Evolutionary conservation across 208 protist genomes (phyloP).

Genomic region (Crithidia mellificae): DNA sequence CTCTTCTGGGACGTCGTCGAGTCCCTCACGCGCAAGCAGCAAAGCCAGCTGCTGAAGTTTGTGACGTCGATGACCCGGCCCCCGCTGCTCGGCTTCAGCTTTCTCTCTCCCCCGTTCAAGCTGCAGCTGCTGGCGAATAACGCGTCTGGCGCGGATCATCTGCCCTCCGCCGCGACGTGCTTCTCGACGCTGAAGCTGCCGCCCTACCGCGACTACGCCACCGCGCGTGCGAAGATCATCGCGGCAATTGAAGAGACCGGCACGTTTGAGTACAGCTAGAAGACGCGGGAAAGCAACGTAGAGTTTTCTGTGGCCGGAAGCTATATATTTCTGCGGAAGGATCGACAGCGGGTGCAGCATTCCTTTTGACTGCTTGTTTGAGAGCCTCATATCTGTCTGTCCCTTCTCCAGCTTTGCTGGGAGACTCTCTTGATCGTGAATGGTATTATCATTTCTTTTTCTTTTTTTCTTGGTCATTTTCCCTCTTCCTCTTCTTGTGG

Average conservation of each 20-base stretch:
- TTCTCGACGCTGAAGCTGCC: slow-evolving; percentile 94
- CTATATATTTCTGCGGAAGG: too few relatives aligned
- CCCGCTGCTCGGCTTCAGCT: slow-evolving; percentile 92
- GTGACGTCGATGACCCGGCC: slow-evolving; percentile 80
- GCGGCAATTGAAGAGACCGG: slow-evolving; percentile 85
- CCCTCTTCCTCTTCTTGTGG: too few relatives aligned
- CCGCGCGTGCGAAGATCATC: slow-evolving; percentile 82
- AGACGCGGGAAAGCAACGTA: background rate
- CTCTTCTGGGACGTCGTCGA: slow-evolving; percentile 92
- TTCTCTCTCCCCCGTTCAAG: slow-evolving; percentile 89
- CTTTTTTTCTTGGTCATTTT: too few relatives aligned
- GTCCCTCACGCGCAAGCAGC: slow-evolving; percentile 68
- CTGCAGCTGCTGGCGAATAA: slow-evolving; percentile 63
- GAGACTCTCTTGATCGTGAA: too few relatives aligned
- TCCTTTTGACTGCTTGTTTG: too few relatives aligned
- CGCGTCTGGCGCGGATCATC: slow-evolving; percentile 38
- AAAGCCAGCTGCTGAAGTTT: slow-evolving; percentile 88
- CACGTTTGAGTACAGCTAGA: slow-evolving; percentile 87
- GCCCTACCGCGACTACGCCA: slow-evolving; percentile 63
- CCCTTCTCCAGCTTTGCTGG: too few relatives aligned
- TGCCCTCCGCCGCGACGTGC: slow-evolving; percentile 93
- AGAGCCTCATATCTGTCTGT: too few relatives aligned
- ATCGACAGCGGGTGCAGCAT: too few relatives aligned
- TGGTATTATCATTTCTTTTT: too few relatives aligned
- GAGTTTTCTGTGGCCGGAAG: too few relatives aligned